These are phyloP conservation scores for Vanilla planifolia DNA, from an alignment of 106 monocot genomes.

Conservation along the genomic window DNA sequence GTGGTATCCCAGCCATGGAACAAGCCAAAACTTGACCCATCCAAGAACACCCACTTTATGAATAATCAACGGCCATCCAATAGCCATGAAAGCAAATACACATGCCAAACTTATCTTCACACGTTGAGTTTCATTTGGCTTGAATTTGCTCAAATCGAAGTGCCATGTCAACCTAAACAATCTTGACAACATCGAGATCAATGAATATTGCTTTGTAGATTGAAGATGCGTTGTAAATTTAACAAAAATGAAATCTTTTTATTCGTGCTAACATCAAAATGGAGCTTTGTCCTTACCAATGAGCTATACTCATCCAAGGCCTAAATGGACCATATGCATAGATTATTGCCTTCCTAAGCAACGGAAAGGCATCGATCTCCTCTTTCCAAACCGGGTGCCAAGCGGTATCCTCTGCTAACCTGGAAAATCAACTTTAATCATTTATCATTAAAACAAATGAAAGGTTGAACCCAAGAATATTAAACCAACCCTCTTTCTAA, in stretches of 20 bases:
- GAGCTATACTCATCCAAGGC: conserved; percentile 93
- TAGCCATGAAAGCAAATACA: conserved; percentile 79
- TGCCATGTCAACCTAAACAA: conserved; percentile 64
- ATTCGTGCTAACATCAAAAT: neutral
- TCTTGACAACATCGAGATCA: conserved; percentile 11
- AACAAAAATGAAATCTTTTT: neutral
- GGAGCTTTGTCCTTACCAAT: conserved; percentile 48
- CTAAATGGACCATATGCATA: conserved; percentile 81
- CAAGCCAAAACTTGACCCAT: conserved; percentile 96
- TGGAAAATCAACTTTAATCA: conserved; percentile 9
- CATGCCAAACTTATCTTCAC: conserved; percentile 94
- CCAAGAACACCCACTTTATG: conserved; percentile 68
- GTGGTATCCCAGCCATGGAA: conserved; percentile 90
- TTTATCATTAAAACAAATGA: too few species aligned
- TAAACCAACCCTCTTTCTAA: too few species aligned
- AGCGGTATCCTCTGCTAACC: conserved; percentile 88
- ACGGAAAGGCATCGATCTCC: conserved; percentile 47
- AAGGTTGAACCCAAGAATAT: too few species aligned
- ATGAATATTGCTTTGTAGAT: conserved; percentile 7
- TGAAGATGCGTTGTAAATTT: neutral
- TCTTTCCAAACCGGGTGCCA: conserved; percentile 80
- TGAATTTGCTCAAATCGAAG: conserved; percentile 86
- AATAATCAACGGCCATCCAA: conserved; percentile 89
- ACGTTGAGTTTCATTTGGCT: conserved; percentile 71
- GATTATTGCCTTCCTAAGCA: conserved; percentile 58